Percentiles rank a stretch among this genome's conserved stretches.
Evolutionary conservation across 2,329 filamentous ascomycete genomes (phyloP).

Genomic region (Decorospora gaudefroyi): DNA sequence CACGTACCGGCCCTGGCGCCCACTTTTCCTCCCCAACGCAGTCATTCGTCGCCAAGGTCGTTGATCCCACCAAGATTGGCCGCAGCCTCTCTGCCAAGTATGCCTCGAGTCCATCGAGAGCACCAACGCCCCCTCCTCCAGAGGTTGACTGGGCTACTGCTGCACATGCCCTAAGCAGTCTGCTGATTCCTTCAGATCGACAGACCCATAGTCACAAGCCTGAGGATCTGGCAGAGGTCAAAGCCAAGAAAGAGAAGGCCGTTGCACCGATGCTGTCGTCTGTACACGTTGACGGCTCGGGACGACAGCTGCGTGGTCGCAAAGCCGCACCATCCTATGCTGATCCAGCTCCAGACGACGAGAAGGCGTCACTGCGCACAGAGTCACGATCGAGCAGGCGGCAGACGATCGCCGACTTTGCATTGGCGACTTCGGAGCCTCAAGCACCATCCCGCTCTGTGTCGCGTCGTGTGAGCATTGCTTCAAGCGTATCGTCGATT

Average conservation of each 20-base stretch:
- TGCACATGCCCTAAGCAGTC: conserved; percentile 78
- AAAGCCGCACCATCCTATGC: conserved; percentile 60
- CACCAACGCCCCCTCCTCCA: conserved; percentile 70
- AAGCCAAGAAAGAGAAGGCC: conserved; percentile 59
- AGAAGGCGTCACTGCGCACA: conserved; percentile 30
- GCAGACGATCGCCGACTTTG: conserved; percentile 50
- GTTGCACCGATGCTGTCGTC: conserved; percentile 42
- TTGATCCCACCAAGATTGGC: conserved; percentile 67
- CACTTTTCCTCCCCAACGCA: conserved; percentile 88
- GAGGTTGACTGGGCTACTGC: conserved; percentile 85
- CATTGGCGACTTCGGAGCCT: conserved; percentile 30
- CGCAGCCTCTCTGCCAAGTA: conserved; percentile 62
- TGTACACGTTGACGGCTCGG: conserved; percentile 52
- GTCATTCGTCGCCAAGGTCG: conserved; percentile 80
- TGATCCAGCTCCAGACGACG: conserved; percentile 55
- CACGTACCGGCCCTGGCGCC: conserved; percentile 61
- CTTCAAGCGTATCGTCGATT: conserved; percentile 51
- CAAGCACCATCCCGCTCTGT: conserved; percentile 26
- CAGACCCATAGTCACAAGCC: conserved; percentile 75
- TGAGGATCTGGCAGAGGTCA: conserved; percentile 72
- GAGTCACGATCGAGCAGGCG: conserved; percentile 39
- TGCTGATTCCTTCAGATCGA: conserved; percentile 76
- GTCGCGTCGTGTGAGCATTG: conserved; percentile 52
- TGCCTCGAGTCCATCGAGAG: conserved; percentile 47
- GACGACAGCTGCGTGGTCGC: conserved; percentile 72